A percentile compares a stretch with the other conserved stretches of the same genome.
Evolutionary conservation across 2,329 filamentous ascomycete genomes (phyloP).

Genomic region (Ophiocordyceps camponoti-leonardi): DNA sequence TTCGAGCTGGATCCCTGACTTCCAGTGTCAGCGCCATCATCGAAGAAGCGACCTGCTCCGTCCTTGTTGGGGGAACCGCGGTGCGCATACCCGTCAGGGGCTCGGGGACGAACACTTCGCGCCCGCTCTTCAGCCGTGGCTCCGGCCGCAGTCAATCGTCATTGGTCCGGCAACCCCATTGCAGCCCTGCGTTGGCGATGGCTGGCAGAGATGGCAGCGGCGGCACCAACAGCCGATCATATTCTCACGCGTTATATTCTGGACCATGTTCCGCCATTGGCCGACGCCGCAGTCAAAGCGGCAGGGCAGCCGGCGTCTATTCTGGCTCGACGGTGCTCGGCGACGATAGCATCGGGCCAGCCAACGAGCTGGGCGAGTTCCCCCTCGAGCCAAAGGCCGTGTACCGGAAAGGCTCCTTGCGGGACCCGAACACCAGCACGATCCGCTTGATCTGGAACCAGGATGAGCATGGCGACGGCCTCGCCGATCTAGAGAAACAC

Average conservation of each 20-base stretch:
- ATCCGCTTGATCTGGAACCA: constrained; percentile 34
- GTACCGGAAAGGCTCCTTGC: constrained; percentile 20
- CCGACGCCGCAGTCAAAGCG: constrained; percentile 29
- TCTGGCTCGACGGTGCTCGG: constrained; percentile 31
- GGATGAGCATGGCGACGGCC: constrained; percentile 47
- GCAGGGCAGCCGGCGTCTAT: constrained; percentile 39
- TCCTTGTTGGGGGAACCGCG: constrained; percentile 13
- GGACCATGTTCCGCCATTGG: constrained; percentile 22
- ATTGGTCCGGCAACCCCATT: constrained; percentile 28
- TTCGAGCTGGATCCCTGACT: constrained; percentile 34
- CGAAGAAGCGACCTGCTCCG: constrained; percentile 23
- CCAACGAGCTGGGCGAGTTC: constrained; percentile 8
- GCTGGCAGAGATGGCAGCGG: constrained; percentile 45
- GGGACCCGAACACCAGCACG: constrained; percentile 17
- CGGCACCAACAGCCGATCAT: constrained; percentile 30
- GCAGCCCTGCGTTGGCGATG: constrained; percentile 47
- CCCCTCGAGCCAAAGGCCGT: constrained; percentile 21
- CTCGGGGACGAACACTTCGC: not conserved
- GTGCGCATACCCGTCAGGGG: constrained; percentile 5
- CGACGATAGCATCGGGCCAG: constrained; percentile 16
- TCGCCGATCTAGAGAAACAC: constrained; percentile 39
- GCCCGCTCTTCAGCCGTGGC: not conserved
- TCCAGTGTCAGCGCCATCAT: constrained; percentile 36
- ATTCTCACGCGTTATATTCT: constrained; percentile 11
- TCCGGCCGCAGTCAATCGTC: not conserved